Evolutionary conservation across 2,329 filamentous ascomycete genomes (phyloP).

Genomic region (Fusarium sarcochroum): DNA sequence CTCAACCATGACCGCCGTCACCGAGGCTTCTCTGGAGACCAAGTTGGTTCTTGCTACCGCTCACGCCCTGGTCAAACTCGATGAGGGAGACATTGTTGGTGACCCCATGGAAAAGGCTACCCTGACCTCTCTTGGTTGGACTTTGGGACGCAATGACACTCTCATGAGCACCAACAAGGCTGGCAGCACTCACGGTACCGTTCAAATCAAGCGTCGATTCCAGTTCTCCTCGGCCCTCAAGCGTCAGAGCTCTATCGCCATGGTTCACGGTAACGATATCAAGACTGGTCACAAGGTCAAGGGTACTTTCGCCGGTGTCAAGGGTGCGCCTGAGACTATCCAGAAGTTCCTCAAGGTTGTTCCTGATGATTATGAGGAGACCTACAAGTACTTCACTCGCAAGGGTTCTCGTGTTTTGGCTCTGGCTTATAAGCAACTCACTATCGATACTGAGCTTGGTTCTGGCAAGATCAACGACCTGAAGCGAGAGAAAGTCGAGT

Average conservation of each 20-base stretch:
- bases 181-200: conserved; percentile 70
- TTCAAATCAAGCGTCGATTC: conserved; percentile 96
- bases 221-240: conserved; percentile 98
- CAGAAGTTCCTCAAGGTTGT: conserved; percentile 89
- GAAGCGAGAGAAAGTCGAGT: conserved; percentile 92
- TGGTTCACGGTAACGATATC: conserved; percentile 79
- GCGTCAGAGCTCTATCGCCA: conserved; percentile 94
- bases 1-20: conserved; percentile 80
- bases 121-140: conserved; percentile 89
- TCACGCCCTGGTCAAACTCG: conserved; percentile 94
- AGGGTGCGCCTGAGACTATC: conserved; percentile 97
- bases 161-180: conserved; percentile 72
- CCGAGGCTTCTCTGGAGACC: conserved; percentile 81
- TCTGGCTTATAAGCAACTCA: conserved; percentile 93
- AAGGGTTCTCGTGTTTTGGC: conserved; percentile 95
- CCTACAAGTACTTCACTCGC: conserved; percentile 97
- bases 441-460: conserved; percentile 84
- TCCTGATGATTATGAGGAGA: conserved; percentile 94
- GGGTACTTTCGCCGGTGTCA: conserved; percentile 93
- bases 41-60: conserved; percentile 94
- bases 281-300: conserved; percentile 81
- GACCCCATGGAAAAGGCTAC: conserved; percentile 99
- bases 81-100: conserved; percentile 96
- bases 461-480: conserved; percentile 91
- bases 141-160: conserved; percentile 88